Conservation (phyloP, 2,329 filamentous ascomycete genomes). For the Aspergillus sojae region DNA sequence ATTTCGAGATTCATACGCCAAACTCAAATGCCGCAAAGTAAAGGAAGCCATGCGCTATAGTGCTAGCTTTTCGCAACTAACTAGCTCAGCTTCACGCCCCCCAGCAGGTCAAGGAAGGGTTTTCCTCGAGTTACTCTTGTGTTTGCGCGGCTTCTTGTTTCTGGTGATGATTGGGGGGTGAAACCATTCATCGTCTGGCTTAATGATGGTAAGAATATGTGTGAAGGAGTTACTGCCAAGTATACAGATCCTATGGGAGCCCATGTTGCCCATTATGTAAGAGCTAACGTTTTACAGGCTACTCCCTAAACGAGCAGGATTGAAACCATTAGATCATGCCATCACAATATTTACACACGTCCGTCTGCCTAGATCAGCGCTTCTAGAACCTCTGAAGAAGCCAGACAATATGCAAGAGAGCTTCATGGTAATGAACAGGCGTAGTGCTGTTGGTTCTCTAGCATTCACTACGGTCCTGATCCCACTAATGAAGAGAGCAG, state of each 20-base stretch:
- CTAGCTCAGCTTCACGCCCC: constrained; percentile 21
- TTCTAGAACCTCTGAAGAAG: constrained; percentile 18
- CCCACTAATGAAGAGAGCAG: constrained; percentile 21
- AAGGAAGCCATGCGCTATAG: constrained; percentile 18
- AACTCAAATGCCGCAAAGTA: constrained; percentile 34
- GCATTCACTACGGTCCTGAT: constrained; percentile 15
- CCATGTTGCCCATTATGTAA: not conserved
- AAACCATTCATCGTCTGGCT: constrained; percentile 22
- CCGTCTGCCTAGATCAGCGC: constrained; percentile 15
- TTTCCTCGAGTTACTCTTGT: constrained; percentile 21
- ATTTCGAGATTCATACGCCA: constrained; percentile 39
- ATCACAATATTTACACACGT: constrained; percentile 25
- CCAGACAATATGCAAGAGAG: constrained; percentile 12
- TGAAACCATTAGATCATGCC: constrained; percentile 19
- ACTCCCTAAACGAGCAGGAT: constrained; percentile 6
- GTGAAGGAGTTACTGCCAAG: constrained; percentile 12
- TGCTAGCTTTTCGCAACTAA: not conserved
- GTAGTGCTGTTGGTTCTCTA: constrained; percentile 21
- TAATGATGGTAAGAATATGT: constrained; percentile 21
- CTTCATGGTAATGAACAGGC: constrained; percentile 16
- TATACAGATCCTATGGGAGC: constrained; percentile 2
- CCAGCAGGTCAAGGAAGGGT: constrained; percentile 14
- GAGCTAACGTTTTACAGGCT: not conserved
- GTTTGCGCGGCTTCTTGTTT: constrained; percentile 20
- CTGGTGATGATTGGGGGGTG: constrained; percentile 20